phyloP scores from a whole-genome alignment of 1,284 basidiomycete species.

The Ustilago sp. region DNA sequence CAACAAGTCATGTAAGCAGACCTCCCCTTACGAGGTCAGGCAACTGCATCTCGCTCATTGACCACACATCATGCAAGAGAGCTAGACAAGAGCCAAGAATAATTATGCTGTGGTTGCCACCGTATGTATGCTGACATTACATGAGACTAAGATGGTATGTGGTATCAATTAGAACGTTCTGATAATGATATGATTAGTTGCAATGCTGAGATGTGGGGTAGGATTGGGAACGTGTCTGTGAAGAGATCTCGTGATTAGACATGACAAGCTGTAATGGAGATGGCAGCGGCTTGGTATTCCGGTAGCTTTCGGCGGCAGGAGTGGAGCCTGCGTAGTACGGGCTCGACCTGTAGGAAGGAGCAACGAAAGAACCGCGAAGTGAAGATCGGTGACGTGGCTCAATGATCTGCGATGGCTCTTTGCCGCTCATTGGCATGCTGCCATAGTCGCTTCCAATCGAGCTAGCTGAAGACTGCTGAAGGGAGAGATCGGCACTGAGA shows the following conservation, averaged over 20 bases:
- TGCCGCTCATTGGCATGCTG: background rate
- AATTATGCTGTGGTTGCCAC: background rate
- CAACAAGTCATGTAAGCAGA: too few relatives aligned
- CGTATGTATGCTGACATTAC: background rate
- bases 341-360: background rate
- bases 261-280: slow-evolving; percentile 30
- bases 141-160: background rate
- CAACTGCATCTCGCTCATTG: background rate
- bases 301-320: slow-evolving; percentile 1
- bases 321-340: background rate
- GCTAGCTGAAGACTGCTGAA: slow-evolving; percentile 1
- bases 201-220: slow-evolving; percentile 23
- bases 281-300: slow-evolving; percentile 16
- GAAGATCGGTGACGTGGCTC: slow-evolving; percentile 6
- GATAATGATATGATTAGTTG: slow-evolving; percentile 11
- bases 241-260: slow-evolving; percentile 22
- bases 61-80: too few relatives aligned
- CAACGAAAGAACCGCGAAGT: background rate
- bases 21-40: too few relatives aligned
- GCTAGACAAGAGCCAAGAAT: background rate
- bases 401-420: background rate
- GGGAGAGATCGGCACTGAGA: slow-evolving; percentile 23
- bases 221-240: slow-evolving; percentile 5
- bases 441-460: background rate
- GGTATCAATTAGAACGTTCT: background rate